phyloP scores from a whole-genome alignment of 2,329 filamentous ascomycete species.

The Sarocladiaceae sp. region DNA sequence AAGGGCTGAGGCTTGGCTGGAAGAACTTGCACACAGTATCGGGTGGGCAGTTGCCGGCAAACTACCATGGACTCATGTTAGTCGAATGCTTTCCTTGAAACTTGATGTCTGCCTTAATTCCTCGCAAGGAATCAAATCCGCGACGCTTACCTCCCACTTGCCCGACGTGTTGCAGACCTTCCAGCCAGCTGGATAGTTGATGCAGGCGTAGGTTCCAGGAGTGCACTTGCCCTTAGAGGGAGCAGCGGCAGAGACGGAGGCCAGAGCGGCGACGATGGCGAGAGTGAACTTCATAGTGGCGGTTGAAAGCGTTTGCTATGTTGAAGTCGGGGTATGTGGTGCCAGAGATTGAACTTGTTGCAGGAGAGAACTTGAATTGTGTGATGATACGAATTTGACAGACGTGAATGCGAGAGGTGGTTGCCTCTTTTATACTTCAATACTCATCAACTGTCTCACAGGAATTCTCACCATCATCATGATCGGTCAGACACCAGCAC shows the following conservation, averaged over 20 bases:
- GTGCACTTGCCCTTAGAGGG: conserved; percentile 18
- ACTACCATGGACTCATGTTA: conserved; percentile 16
- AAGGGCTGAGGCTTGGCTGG: conserved; percentile 27
- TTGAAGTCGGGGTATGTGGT: neutral
- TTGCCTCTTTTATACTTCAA: too few species aligned
- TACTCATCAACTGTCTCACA: too few species aligned
- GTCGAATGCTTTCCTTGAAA: neutral
- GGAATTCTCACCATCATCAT: too few species aligned
- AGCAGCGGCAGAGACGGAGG: neutral
- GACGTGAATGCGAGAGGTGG: too few species aligned
- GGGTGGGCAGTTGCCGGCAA: conserved; percentile 27
- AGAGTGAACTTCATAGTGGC: conserved; percentile 14
- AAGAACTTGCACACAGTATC: conserved; percentile 30
- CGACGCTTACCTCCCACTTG: conserved; percentile 26
- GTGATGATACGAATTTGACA: too few species aligned
- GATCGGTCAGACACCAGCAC: too few species aligned
- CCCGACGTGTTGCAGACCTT: conserved; percentile 24
- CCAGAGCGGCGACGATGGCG: conserved; percentile 1
- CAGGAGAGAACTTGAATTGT: neutral
- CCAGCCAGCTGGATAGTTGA: conserved; percentile 22
- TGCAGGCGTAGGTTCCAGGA: conserved; percentile 30
- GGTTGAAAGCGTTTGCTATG: neutral
- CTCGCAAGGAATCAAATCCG: neutral
- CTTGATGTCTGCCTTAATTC: neutral
- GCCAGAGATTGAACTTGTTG: neutral